phyloP scores from a whole-genome alignment of 352 stramenopile genomes.

The Phytopythium boreale region DNA sequence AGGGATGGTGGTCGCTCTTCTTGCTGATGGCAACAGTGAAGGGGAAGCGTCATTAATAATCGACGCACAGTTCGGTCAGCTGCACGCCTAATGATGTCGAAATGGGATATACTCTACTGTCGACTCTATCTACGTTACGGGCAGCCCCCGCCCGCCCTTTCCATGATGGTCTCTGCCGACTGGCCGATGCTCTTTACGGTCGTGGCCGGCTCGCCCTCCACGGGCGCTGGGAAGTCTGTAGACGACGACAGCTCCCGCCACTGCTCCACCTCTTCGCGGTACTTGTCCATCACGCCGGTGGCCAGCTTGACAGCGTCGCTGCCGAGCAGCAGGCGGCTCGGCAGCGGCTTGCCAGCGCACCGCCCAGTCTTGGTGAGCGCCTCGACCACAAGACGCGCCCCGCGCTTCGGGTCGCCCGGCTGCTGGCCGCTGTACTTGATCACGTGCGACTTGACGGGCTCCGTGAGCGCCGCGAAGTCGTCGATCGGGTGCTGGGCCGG shows the following conservation, averaged over 20 bases:
- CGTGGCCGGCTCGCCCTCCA: not conserved
- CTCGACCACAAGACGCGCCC: constrained; percentile 27
- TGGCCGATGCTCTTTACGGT: not conserved
- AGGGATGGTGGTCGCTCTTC: not conserved
- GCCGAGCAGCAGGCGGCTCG: constrained; percentile 29
- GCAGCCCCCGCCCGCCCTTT: not conserved
- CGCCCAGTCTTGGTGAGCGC: constrained; percentile 35
- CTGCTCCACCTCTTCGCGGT: constrained; percentile 21
- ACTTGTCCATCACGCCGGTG: constrained; percentile 14
- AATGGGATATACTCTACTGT: not conserved
- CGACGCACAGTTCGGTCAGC: not conserved
- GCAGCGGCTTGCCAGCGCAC: constrained; percentile 25
- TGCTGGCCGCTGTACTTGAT: constrained; percentile 28
- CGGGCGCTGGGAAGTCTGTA: constrained; percentile 12
- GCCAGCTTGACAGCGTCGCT: constrained; percentile 30
- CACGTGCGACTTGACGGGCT: constrained; percentile 24
- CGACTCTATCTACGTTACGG: not conserved
- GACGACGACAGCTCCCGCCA: constrained; percentile 24
- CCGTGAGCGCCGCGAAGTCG: constrained; percentile 22
- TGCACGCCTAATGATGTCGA: not conserved
- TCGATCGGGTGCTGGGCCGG: constrained; percentile 17
- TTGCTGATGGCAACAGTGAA: not conserved
- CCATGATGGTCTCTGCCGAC: not conserved
- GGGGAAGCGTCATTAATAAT: not conserved
- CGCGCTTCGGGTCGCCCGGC: constrained; percentile 28